A percentile compares a stretch with the other conserved stretches of the same genome.
phyloP scores from a whole-genome alignment of 2,329 filamentous ascomycete species.

The Aspergillus unguis region DNA sequence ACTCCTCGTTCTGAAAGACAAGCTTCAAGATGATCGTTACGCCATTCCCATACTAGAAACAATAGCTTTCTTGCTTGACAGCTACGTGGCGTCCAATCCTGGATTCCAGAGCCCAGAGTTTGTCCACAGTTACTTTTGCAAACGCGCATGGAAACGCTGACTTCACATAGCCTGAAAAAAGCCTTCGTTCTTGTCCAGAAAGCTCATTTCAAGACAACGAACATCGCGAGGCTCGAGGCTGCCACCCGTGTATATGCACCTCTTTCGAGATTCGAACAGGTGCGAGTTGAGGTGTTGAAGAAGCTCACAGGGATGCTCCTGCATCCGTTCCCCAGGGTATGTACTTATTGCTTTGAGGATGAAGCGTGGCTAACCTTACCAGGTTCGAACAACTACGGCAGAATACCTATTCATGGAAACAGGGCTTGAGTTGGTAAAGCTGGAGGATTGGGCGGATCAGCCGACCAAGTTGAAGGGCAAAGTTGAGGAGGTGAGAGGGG shows the following conservation, averaged over 20 bases:
- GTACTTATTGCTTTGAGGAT: constrained; percentile 25
- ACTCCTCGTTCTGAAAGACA: constrained; percentile 52
- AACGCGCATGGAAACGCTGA: neutral
- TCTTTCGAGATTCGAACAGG: constrained; percentile 54
- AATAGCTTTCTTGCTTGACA: constrained; percentile 71
- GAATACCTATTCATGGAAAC: constrained; percentile 39
- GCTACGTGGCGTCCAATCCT: constrained; percentile 39
- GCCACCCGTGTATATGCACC: constrained; percentile 76
- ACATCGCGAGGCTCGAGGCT: constrained; percentile 75
- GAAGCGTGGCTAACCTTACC: neutral
- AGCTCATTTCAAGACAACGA: constrained; percentile 77
- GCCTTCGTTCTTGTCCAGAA: constrained; percentile 72
- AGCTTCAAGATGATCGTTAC: constrained; percentile 63
- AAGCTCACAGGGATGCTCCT: constrained; percentile 70
- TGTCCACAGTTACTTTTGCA: constrained; percentile 2
- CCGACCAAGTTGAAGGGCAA: constrained; percentile 34
- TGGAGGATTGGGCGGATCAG: constrained; percentile 35
- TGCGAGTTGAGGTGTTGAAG: constrained; percentile 57
- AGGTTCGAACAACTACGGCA: constrained; percentile 37
- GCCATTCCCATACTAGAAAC: constrained; percentile 74
- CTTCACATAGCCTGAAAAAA: constrained; percentile 47
- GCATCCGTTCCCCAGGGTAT: constrained; percentile 78
- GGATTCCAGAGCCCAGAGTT: constrained; percentile 44
- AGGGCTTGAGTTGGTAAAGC: constrained; percentile 26
- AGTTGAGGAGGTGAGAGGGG: constrained; percentile 28